A percentile compares a stretch with the other conserved stretches of the same genome.
phyloP scores from a whole-genome alignment of 352 stramenopile genomes.

The Phytopythium kandeliae region DNA sequence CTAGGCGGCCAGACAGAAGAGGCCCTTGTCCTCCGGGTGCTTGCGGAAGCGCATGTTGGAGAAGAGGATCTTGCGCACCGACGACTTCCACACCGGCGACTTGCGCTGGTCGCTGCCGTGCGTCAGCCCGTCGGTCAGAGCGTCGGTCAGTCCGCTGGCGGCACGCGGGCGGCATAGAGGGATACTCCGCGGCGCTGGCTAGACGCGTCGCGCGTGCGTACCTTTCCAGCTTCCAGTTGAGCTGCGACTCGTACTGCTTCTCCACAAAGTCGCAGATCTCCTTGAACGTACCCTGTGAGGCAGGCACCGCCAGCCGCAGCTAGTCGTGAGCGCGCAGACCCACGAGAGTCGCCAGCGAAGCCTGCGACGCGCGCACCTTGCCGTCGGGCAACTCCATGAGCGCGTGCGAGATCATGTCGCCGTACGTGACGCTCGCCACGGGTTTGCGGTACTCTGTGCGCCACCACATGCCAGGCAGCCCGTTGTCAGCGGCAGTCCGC shows the following conservation, averaged over 20 bases:
- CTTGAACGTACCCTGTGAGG: slow-evolving; percentile 74
- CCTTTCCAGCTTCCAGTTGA: slow-evolving; percentile 90
- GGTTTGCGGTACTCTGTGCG: slow-evolving; percentile 71
- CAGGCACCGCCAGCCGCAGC: no score
- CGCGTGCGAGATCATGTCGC: slow-evolving; percentile 88
- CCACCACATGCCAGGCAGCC: not conserved
- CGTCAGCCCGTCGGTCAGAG: not conserved
- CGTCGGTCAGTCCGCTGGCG: no score
- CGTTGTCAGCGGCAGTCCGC: not conserved
- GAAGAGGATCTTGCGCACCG: slow-evolving; percentile 87
- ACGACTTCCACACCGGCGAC: slow-evolving; percentile 87
- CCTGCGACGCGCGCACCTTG: slow-evolving; percentile 37
- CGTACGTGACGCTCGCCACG: slow-evolving; percentile 76
- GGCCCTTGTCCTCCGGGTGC: slow-evolving; percentile 58
- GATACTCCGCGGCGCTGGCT: no score
- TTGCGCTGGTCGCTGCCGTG: slow-evolving; percentile 66
- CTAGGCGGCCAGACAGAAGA: slow-evolving; percentile 63
- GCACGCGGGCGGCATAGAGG: no score
- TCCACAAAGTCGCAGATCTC: slow-evolving; percentile 89
- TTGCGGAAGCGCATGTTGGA: slow-evolving; percentile 84
- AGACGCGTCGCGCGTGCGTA: slow-evolving; percentile 9
- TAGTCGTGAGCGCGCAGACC: no score
- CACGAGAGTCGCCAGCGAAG: no score
- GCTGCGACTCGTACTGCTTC: slow-evolving; percentile 76
- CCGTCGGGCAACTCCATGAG: slow-evolving; percentile 48